These are phyloP conservation scores for Ascosphaera acerosa DNA, from an alignment of 2,329 filamentous ascomycete species.

Conservation along the genomic window DNA sequence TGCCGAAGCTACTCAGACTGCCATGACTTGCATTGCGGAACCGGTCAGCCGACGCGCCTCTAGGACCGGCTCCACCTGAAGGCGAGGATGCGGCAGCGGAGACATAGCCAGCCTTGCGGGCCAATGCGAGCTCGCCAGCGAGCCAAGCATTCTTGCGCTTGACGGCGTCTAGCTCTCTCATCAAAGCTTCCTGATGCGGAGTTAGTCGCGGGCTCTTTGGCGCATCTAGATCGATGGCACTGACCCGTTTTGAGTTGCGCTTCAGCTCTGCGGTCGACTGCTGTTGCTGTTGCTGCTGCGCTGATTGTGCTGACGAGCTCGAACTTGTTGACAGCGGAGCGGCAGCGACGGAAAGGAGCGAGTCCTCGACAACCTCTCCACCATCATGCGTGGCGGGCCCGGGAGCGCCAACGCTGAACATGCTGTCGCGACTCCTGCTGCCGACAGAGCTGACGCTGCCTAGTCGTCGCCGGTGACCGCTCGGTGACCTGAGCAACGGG, in stretches of 20 bases:
- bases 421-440: constrained; percentile 1
- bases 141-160: constrained; percentile 91
- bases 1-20: neutral
- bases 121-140: constrained; percentile 77
- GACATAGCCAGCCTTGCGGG: constrained; percentile 68
- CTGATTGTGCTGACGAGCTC: neutral
- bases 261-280: constrained; percentile 8
- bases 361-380: constrained; percentile 1
- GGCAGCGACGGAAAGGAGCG: neutral
- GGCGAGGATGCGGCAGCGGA: no score
- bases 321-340: neutral
- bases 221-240: neutral
- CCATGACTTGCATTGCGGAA: neutral
- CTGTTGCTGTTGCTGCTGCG: constrained; percentile 24
- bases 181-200: constrained; percentile 32
- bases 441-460: neutral
- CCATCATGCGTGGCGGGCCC: neutral
- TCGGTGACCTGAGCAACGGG: constrained; percentile 18
- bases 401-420: neutral
- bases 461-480: constrained; percentile 16
- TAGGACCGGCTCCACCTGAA: no score
- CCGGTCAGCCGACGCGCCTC: no score
- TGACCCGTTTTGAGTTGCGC: neutral
- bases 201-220: constrained; percentile 21
- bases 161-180: constrained; percentile 65